Evolutionary conservation across 768 basidiomycete genomes (phyloP).

Genomic region (Cubamyces lactineus): DNA sequence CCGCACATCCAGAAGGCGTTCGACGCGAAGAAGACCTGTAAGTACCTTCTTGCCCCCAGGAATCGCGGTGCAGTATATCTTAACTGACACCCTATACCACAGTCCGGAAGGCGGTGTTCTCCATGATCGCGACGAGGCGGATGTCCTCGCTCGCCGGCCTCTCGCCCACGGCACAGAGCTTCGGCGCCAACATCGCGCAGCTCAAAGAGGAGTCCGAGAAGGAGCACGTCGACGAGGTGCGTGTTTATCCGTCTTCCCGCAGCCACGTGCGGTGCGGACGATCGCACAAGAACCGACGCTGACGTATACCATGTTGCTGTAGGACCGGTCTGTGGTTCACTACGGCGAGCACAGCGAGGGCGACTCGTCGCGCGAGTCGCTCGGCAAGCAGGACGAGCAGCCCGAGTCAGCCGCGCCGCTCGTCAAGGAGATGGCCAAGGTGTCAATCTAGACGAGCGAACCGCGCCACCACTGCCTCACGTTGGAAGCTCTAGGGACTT

Average conservation of each 20-base stretch:
- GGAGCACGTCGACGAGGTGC: slow-evolving; percentile 75
- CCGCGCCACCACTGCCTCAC: too few relatives aligned
- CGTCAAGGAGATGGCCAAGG: slow-evolving; percentile 17
- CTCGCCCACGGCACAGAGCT: slow-evolving; percentile 47
- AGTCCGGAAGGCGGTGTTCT: slow-evolving; percentile 89
- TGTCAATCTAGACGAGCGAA: slow-evolving; percentile 4
- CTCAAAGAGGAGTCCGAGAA: slow-evolving; percentile 85
- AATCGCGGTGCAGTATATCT: too few relatives aligned
- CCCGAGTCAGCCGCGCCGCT: slow-evolving; percentile 14
- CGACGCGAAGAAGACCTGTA: slow-evolving; percentile 86
- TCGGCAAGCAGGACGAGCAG: slow-evolving; percentile 24
- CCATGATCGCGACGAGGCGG: slow-evolving; percentile 84
- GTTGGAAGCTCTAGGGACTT: too few relatives aligned
- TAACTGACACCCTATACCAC: slow-evolving; percentile 17
- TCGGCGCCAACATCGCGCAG: slow-evolving; percentile 62
- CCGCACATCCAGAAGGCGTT: slow-evolving; percentile 90
- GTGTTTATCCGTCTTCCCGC: slow-evolving; percentile 11
- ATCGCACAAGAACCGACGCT: background rate
- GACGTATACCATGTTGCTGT: background rate
- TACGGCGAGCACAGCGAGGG: slow-evolving; percentile 22
- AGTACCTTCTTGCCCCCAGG: slow-evolving; percentile 37
- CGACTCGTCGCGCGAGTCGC: slow-evolving; percentile 21
- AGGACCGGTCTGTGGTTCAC: slow-evolving; percentile 26
- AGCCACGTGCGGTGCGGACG: background rate
- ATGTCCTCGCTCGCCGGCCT: slow-evolving; percentile 64